phyloP scores from a whole-genome alignment of 495 filamentous ascomycete genomes.

The Penicillium roqueforti region DNA sequence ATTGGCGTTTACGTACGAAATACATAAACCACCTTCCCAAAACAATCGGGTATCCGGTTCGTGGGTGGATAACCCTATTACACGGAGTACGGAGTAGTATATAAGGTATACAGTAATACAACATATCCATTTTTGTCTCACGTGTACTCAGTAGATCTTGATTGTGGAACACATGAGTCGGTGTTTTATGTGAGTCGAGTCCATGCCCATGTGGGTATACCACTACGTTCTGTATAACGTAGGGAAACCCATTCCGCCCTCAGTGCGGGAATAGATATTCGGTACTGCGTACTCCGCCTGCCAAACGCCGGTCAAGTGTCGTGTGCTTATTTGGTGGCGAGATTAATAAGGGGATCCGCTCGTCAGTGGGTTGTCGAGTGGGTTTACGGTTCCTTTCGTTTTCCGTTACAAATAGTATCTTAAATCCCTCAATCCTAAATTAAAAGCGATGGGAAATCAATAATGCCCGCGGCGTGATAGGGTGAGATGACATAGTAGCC shows the following conservation, averaged over 20 bases:
- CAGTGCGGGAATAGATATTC: background rate
- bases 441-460: background rate
- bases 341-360: background rate
- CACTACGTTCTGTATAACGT: too few relatives aligned
- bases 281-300: background rate
- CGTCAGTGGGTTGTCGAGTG: background rate
- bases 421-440: conserved; percentile 1
- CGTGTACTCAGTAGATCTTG: too few relatives aligned
- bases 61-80: background rate
- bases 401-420: background rate
- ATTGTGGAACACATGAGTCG: background rate
- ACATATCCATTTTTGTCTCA: too few relatives aligned
- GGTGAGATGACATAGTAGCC: background rate
- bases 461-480: background rate
- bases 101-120: too few relatives aligned
- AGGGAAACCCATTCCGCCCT: too few relatives aligned
- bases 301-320: background rate
- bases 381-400: background rate
- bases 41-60: background rate
- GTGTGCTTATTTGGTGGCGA: background rate
- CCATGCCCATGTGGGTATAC: too few relatives aligned
- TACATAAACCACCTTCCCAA: background rate
- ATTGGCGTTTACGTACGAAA: background rate
- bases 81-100: background rate
- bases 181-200: too few relatives aligned